Evolutionary conservation across 768 basidiomycete species (phyloP).

Genomic region (Lactarius tabidus): DNA sequence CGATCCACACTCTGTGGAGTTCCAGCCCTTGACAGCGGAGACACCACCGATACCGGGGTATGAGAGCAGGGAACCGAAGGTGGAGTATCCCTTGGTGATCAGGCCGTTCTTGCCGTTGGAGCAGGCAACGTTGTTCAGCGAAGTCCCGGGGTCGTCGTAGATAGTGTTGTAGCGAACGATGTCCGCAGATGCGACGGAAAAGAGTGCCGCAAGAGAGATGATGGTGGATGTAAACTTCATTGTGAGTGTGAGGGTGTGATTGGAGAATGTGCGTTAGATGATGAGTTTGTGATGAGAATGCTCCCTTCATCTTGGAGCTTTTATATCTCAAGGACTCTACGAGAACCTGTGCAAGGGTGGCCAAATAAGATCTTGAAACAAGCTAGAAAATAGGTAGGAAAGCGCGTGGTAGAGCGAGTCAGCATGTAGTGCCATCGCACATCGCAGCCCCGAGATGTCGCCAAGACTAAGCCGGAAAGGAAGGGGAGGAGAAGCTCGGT

Average conservation of each 20-base stretch:
- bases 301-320: background rate
- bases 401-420: background rate
- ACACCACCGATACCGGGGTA: slow-evolving; percentile 29
- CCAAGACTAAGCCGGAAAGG: background rate
- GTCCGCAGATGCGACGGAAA: background rate
- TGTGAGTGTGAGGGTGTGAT: background rate
- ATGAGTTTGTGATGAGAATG: background rate
- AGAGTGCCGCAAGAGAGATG: background rate
- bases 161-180: slow-evolving; percentile 3
- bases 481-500: background rate
- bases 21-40: slow-evolving; percentile 31
- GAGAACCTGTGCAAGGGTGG: background rate
- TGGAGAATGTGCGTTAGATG: background rate
- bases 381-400: background rate
- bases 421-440: background rate
- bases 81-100: slow-evolving; percentile 19
- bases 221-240: background rate
- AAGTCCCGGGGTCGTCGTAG: slow-evolving; percentile 16
- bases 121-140: slow-evolving; percentile 23
- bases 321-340: background rate
- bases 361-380: background rate
- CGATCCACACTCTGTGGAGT: slow-evolving; percentile 26
- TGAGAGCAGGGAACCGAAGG: slow-evolving; percentile 20
- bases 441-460: background rate
- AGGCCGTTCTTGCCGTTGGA: slow-evolving; percentile 28